These are phyloP conservation scores for Solanum stenotomum DNA, from an alignment of 257 asterid species.

Conservation along the genomic window DNA sequence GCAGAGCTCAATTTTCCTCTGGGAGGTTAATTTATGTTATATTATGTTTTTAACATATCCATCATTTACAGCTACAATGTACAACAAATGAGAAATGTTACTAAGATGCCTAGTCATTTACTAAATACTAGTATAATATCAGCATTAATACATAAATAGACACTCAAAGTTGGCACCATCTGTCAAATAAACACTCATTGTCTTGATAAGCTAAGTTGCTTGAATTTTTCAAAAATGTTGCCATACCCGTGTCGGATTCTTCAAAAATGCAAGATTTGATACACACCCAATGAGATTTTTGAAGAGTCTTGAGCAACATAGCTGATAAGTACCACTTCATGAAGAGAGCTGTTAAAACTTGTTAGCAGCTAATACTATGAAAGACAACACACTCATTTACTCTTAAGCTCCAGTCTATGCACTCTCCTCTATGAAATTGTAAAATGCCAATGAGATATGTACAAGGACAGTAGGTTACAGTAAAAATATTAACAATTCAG, in stretches of 20 bases:
- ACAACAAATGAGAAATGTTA: neutral
- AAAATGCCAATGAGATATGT: neutral
- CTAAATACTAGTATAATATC: neutral
- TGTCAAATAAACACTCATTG: neutral
- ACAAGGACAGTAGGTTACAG: neutral
- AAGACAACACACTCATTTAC: neutral
- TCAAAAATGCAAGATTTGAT: neutral
- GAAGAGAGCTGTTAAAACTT: neutral
- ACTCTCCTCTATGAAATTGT: neutral
- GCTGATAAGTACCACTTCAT: neutral
- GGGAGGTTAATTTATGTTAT: neutral
- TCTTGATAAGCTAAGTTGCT: neutral
- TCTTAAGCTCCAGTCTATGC: neutral
- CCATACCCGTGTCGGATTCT: rapidly evolving
- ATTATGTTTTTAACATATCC: neutral
- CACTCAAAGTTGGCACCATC: neutral
- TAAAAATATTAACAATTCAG: neutral
- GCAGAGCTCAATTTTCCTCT: conserved; percentile 1
- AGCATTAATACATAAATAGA: neutral
- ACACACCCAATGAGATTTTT: neutral
- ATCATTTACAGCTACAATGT: neutral
- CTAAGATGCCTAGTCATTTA: neutral
- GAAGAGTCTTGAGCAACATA: neutral
- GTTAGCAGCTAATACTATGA: neutral
- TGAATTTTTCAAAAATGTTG: neutral